Evolutionary conservation across 2,329 filamentous ascomycete genomes (phyloP).

Genomic region (Aspergillus tamarii): DNA sequence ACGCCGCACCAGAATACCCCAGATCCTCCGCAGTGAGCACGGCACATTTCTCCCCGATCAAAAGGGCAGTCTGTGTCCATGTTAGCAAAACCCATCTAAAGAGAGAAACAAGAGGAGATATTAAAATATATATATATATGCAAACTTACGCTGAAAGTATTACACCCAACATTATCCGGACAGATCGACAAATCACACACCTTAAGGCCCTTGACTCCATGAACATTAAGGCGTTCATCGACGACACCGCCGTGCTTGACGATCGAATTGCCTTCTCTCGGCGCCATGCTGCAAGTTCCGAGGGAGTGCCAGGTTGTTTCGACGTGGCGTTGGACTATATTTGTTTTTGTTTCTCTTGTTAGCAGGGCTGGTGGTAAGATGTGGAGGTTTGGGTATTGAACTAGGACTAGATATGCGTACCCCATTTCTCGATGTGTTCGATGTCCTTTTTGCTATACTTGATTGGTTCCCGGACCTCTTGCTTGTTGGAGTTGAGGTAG

Average conservation of each 20-base stretch:
- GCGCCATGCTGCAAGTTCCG: slow-evolving; percentile 76
- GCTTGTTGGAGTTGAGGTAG: slow-evolving; percentile 66
- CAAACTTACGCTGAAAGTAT: slow-evolving; percentile 56
- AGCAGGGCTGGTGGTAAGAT: neutral
- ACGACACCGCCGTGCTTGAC: slow-evolving; percentile 75
- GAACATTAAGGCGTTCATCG: slow-evolving; percentile 76
- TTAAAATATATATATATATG: no score
- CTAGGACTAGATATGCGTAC: slow-evolving; percentile 27
- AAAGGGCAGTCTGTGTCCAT: slow-evolving; percentile 62
- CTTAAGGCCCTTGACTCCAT: slow-evolving; percentile 76
- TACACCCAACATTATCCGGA: slow-evolving; percentile 76
- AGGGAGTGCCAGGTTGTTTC: slow-evolving; percentile 75
- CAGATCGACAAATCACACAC: slow-evolving; percentile 77
- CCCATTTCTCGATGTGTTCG: slow-evolving; percentile 67
- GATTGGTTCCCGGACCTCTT: slow-evolving; percentile 64
- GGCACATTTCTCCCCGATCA: slow-evolving; percentile 76
- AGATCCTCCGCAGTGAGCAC: slow-evolving; percentile 72
- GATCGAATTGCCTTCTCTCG: slow-evolving; percentile 74
- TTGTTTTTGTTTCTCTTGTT: neutral
- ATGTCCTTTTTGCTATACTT: slow-evolving; percentile 62
- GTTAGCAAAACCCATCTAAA: slow-evolving; percentile 5
- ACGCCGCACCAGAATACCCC: slow-evolving; percentile 70
- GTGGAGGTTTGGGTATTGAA: no score
- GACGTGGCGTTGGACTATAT: slow-evolving; percentile 67
- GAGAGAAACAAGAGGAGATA: neutral